Percentiles rank a stretch among this genome's conserved stretches.
Conservation (phyloP, 768 basidiomycete genomes). For the Agaricus sinodeliciosus region DNA sequence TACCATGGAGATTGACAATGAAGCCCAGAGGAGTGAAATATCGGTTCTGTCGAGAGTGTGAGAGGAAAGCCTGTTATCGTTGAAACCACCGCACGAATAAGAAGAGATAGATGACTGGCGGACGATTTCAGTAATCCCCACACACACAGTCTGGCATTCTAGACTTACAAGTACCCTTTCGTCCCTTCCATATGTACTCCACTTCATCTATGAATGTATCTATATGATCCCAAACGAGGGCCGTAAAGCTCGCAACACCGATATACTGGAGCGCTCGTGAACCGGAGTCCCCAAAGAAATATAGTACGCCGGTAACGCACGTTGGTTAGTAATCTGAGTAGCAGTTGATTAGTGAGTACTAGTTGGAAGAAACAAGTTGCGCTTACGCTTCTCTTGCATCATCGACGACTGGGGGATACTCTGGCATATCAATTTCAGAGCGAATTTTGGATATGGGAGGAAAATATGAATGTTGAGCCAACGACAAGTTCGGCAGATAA, state of each 20-base stretch:
- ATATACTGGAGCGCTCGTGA: conserved; percentile 31
- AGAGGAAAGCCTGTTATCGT: too few species aligned
- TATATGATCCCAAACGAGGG: conserved; percentile 52
- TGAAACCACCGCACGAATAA: conserved; percentile 26
- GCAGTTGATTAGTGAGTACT: not conserved
- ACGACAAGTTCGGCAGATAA: too few species aligned
- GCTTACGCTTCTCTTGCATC: conserved; percentile 2
- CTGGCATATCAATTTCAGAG: too few species aligned
- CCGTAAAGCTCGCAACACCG: conserved; percentile 42
- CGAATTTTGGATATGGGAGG: too few species aligned
- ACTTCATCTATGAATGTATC: conserved; percentile 47
- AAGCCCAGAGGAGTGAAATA: conserved; percentile 61
- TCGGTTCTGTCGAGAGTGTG: conserved; percentile 39
- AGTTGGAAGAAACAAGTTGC: not conserved
- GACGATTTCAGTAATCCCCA: too few species aligned
- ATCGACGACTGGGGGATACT: not conserved
- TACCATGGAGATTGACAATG: conserved; percentile 48
- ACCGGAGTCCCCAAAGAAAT: not conserved
- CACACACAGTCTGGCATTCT: too few species aligned
- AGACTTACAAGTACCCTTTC: conserved; percentile 38
- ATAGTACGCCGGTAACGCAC: not conserved
- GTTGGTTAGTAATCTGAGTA: conserved; percentile 1
- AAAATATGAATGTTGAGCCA: too few species aligned
- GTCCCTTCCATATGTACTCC: conserved; percentile 46
- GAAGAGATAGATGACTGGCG: conserved; percentile 35